Conservation (phyloP, 108 stramenopile species). For the Cyclostephanos tholiformis region DNA sequence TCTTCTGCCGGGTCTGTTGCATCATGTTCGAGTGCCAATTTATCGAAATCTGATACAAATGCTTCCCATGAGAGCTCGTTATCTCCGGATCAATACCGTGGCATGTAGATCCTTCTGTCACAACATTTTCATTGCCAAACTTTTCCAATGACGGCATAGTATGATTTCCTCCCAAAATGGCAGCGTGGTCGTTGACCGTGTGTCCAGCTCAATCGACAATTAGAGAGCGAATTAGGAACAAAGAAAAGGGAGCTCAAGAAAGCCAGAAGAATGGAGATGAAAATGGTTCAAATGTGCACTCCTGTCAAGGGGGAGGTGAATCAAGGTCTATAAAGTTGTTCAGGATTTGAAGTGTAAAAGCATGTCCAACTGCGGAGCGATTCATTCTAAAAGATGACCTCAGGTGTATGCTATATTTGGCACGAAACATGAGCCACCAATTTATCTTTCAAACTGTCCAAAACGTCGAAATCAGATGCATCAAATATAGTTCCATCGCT, state of each 20-base stretch:
- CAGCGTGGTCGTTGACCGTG: not conserved
- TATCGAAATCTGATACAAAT: no score
- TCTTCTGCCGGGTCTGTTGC: not conserved
- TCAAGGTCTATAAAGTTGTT: no score
- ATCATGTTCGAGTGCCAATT: no score
- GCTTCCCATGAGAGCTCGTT: not conserved
- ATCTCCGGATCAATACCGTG: no score
- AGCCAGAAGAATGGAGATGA: not conserved
- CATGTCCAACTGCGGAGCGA: not conserved
- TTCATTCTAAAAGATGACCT: not conserved
- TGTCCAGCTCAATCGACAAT: not conserved
- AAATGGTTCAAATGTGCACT: no score
- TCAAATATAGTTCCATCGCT: slow-evolving; percentile 35
- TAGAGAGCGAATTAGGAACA: no score
- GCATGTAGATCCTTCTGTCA: not conserved
- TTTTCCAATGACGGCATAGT: not conserved
- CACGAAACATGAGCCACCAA: slow-evolving; percentile 39
- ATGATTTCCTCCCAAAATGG: no score
- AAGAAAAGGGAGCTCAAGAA: no score
- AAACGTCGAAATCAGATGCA: slow-evolving; percentile 31
- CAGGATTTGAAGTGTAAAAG: no score
- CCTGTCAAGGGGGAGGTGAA: no score
- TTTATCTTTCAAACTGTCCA: slow-evolving; percentile 25
- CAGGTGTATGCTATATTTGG: slow-evolving; percentile 8
- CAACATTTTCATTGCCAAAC: not conserved